phyloP scores from a whole-genome alignment of 176 grass and related monocot genomes.

The Pharus latifolius region DNA sequence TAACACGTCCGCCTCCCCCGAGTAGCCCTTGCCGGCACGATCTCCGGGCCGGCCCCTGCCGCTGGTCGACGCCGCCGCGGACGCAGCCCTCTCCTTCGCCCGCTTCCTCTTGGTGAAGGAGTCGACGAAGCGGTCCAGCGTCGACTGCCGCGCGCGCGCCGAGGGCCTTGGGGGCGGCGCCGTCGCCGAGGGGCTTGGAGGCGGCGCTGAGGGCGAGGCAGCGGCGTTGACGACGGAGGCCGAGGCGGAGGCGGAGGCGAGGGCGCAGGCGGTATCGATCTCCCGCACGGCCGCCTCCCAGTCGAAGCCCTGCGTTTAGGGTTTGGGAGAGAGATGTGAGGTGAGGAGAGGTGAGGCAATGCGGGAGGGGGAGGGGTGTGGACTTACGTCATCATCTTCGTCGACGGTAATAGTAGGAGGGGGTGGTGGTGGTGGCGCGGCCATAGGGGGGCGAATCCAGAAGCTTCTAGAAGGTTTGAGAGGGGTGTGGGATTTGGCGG shows the following conservation, averaged over 20 bases:
- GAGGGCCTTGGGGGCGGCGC: not conserved
- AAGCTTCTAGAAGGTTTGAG: conserved; percentile 4
- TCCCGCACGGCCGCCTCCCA: conserved; percentile 73
- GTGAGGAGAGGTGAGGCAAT: not conserved
- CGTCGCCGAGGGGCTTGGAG: not conserved
- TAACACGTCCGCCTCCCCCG: not conserved
- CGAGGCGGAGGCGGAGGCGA: conserved; percentile 12
- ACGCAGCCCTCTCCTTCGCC: conserved; percentile 1
- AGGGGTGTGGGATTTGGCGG: conserved; percentile 23
- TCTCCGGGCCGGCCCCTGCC: not conserved
- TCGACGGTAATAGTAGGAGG: not conserved
- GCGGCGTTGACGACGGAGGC: not conserved
- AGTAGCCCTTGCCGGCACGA: not conserved
- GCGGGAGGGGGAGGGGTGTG: not conserved
- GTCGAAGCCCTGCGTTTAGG: conserved; percentile 58
- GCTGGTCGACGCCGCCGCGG: not conserved
- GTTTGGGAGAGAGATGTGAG: conserved; percentile 19
- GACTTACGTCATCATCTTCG: conserved; percentile 63
- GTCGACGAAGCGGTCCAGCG: conserved; percentile 60
- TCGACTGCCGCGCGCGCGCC: conserved; percentile 38
- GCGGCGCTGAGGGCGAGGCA: not conserved
- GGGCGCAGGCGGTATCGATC: conserved; percentile 43
- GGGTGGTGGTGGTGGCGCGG: not conserved
- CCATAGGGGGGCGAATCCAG: not conserved
- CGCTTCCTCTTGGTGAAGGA: conserved; percentile 33